Percentiles rank a stretch among this genome's conserved stretches.
Conservation (phyloP, 768 basidiomycete species). For the Boletus sp. region DNA sequence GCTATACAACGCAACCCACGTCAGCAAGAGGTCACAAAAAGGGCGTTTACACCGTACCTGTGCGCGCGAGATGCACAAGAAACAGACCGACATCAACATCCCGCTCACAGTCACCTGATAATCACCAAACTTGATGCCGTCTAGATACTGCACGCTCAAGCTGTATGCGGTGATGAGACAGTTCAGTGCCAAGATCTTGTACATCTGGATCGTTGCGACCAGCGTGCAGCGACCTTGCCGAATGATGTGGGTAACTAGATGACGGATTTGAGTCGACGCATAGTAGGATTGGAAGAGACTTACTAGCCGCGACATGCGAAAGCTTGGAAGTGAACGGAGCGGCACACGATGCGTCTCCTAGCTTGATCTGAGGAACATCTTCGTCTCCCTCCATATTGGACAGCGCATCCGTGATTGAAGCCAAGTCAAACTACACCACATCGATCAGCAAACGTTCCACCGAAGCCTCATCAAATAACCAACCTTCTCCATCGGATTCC, state of each 20-base stretch:
- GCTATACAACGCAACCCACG: conserved; percentile 57
- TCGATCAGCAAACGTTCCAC: conserved; percentile 7
- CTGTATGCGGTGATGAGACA: conserved; percentile 99
- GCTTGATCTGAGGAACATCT: conserved; percentile 96
- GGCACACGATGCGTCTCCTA: conserved; percentile 98
- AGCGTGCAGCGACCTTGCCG: conserved; percentile 98
- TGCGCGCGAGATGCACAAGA: conserved; percentile 95
- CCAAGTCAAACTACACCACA: conserved; percentile 65
- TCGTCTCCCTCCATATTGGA: conserved; percentile 94
- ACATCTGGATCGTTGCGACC: conserved; percentile 99
- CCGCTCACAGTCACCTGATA: conserved; percentile 98
- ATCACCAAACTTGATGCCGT: conserved; percentile 99
- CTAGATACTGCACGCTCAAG: conserved; percentile 94
- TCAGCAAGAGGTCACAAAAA: not conserved
- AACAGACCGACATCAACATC: conserved; percentile 93
- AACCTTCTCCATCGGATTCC: conserved; percentile 91
- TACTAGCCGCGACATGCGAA: conserved; percentile 95
- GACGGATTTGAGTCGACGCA: not conserved
- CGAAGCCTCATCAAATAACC: conserved; percentile 13
- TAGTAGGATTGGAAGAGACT: conserved; percentile 30
- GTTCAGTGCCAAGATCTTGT: conserved; percentile 97
- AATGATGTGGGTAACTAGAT: conserved; percentile 90
- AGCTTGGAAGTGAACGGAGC: conserved; percentile 99
- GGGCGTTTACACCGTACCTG: conserved; percentile 57
- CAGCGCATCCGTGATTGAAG: conserved; percentile 77